phyloP scores from a whole-genome alignment of 2,329 filamentous ascomycete species.

The Alternaria longipes region DNA sequence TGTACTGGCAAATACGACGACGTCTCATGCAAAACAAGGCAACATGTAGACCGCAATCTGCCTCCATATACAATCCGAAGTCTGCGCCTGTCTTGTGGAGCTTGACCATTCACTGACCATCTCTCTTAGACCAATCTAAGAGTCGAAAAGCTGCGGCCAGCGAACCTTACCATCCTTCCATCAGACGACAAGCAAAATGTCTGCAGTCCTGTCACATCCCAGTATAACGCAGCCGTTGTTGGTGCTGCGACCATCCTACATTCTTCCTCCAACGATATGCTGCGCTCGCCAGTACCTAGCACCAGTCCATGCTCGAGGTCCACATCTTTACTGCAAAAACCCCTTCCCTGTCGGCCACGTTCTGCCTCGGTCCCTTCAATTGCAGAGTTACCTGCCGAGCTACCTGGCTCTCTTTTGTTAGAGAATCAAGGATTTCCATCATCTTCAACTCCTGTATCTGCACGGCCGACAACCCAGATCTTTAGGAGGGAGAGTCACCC shows the following conservation, averaged over 20 bases:
- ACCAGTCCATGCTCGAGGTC: slow-evolving; percentile 41
- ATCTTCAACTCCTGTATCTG: slow-evolving; percentile 21
- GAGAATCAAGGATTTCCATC: slow-evolving; percentile 47
- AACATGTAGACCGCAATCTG: slow-evolving; percentile 27
- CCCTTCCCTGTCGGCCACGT: slow-evolving; percentile 51
- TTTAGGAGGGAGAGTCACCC: slow-evolving; percentile 22
- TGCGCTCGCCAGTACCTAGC: slow-evolving; percentile 52
- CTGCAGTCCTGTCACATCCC: slow-evolving; percentile 37
- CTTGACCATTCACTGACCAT: slow-evolving; percentile 44
- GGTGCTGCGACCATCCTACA: slow-evolving; percentile 50
- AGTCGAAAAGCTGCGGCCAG: slow-evolving; percentile 37
- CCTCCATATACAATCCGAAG: slow-evolving; percentile 14
- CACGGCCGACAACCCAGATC: slow-evolving; percentile 22
- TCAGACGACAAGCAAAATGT: slow-evolving; percentile 31
- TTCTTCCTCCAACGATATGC: slow-evolving; percentile 54
- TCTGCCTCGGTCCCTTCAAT: slow-evolving; percentile 53
- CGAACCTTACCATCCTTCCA: slow-evolving; percentile 42
- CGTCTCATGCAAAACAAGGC: slow-evolving; percentile 44
- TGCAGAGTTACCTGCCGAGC: slow-evolving; percentile 44
- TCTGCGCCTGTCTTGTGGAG: slow-evolving; percentile 42
- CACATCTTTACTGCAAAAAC: slow-evolving; percentile 41
- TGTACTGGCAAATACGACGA: slow-evolving; percentile 47
- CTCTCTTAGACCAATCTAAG: slow-evolving; percentile 33
- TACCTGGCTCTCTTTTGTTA: slow-evolving; percentile 41
- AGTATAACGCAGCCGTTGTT: slow-evolving; percentile 41